Evolutionary conservation across 1,284 basidiomycete genomes (phyloP).

Genomic region (Apiotrichum laibachii): DNA sequence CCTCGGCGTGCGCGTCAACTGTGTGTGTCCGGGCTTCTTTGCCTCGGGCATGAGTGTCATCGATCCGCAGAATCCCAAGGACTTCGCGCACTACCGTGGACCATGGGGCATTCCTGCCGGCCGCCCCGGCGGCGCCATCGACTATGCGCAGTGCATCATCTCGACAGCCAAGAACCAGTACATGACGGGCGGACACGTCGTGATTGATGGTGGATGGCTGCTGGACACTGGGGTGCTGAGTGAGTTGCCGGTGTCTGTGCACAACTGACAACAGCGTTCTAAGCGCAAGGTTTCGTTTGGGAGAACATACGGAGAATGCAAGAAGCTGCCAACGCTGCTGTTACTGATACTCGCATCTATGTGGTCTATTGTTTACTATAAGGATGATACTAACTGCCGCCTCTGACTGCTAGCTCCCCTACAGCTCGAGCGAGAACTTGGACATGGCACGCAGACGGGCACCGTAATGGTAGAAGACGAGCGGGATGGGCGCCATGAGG

Average conservation of each 20-base stretch:
- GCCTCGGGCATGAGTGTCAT: conserved; percentile 48
- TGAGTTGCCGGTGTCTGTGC: not conserved
- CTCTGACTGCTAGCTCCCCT: no score
- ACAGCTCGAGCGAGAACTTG: conserved; percentile 17
- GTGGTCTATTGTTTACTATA: no score
- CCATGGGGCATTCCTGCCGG: conserved; percentile 45
- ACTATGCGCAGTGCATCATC: conserved; percentile 41
- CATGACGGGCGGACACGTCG: conserved; percentile 42
- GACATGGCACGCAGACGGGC: conserved; percentile 15
- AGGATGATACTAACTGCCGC: no score
- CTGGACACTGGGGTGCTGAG: conserved; percentile 19
- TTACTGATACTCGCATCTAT: no score
- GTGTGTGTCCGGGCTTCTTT: conserved; percentile 31
- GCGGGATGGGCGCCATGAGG: conserved; percentile 20
- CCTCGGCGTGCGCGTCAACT: conserved; percentile 35
- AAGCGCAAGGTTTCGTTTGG: no score
- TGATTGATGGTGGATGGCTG: conserved; percentile 50
- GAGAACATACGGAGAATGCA: no score
- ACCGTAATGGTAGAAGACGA: conserved; percentile 19
- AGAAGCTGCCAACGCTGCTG: no score
- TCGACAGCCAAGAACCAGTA: conserved; percentile 37
- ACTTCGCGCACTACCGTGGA: conserved; percentile 26
- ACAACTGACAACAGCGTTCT: no score
- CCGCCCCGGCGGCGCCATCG: conserved; percentile 43
- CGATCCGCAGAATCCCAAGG: conserved; percentile 17